These are phyloP conservation scores for Alternaria ventricosa DNA, from an alignment of 2,329 filamentous ascomycete species.

Conservation along the genomic window DNA sequence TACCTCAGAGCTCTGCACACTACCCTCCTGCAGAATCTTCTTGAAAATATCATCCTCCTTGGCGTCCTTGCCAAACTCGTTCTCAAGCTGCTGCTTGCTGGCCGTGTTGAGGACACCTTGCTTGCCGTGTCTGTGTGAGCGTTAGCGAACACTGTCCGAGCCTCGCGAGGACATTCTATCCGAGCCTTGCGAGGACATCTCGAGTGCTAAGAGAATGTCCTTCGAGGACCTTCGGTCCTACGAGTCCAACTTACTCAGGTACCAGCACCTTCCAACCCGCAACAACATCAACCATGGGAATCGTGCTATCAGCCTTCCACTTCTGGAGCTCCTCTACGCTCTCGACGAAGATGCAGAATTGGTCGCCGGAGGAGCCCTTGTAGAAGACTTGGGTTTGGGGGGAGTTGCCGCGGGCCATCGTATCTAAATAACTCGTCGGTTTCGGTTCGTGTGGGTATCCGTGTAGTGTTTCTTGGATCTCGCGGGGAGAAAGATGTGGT, in stretches of 20 bases:
- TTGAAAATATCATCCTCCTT: constrained; percentile 81
- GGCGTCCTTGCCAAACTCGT: constrained; percentile 79
- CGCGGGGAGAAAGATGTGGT: not conserved
- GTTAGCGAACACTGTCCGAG: too few relatives aligned
- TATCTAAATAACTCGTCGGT: not conserved
- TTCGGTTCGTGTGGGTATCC: constrained; percentile 5
- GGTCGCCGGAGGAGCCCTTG: constrained; percentile 72
- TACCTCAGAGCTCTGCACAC: constrained; percentile 43
- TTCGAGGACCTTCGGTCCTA: too few relatives aligned
- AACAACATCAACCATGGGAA: constrained; percentile 84
- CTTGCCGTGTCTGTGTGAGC: constrained; percentile 72
- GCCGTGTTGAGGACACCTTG: constrained; percentile 81
- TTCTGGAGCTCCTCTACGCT: constrained; percentile 70
- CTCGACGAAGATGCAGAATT: constrained; percentile 73
- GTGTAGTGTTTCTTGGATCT: too few relatives aligned
- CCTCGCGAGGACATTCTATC: too few relatives aligned
- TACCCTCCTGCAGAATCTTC: constrained; percentile 80
- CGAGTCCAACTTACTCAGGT: constrained; percentile 72
- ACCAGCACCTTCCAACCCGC: constrained; percentile 88
- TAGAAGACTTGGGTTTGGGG: constrained; percentile 79
- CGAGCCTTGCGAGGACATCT: too few relatives aligned
- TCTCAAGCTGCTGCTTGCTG: constrained; percentile 75
- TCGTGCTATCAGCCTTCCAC: constrained; percentile 80
- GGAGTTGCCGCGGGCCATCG: constrained; percentile 58
- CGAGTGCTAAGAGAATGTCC: too few relatives aligned